Conservation (phyloP, 331 rosid species). For the Spiraea crenata region DNA sequence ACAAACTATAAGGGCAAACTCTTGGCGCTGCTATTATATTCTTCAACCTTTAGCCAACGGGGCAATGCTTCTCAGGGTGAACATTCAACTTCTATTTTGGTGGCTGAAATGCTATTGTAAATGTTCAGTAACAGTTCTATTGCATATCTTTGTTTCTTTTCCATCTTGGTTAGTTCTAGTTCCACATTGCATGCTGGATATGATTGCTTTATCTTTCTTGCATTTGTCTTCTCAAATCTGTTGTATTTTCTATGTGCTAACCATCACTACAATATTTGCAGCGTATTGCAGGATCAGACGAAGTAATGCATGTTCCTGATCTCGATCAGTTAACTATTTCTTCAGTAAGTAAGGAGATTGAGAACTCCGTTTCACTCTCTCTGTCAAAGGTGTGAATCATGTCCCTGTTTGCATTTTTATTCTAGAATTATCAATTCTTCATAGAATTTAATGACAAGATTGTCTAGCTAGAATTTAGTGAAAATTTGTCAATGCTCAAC, state of each 20-base stretch:
- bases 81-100: slow-evolving; percentile 9
- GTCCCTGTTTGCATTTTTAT: background rate
- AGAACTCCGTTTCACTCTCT: slow-evolving; percentile 51
- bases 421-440: background rate
- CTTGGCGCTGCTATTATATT: slow-evolving; percentile 33
- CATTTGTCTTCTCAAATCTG: too few species aligned
- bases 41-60: slow-evolving; percentile 33
- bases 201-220: slow-evolving; percentile 7
- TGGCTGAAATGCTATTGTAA: slow-evolving; percentile 6
- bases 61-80: slow-evolving; percentile 36
- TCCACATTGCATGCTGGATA: slow-evolving; percentile 6
- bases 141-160: background rate
- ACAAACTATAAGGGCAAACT: slow-evolving; percentile 25
- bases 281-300: slow-evolving; percentile 82
- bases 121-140: background rate
- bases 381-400: slow-evolving; percentile 44
- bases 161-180: slow-evolving; percentile 18
- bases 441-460: too few species aligned
- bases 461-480: too few species aligned
- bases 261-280: slow-evolving; percentile 40
- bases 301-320: slow-evolving; percentile 48
- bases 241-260: too few species aligned
- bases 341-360: slow-evolving; percentile 49
- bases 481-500: too few species aligned
- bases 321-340: slow-evolving; percentile 31